Percentiles rank a stretch among this genome's conserved stretches.
Evolutionary conservation across 2,329 filamentous ascomycete species (phyloP).

Genomic region (Aureobasidium pullulans): DNA sequence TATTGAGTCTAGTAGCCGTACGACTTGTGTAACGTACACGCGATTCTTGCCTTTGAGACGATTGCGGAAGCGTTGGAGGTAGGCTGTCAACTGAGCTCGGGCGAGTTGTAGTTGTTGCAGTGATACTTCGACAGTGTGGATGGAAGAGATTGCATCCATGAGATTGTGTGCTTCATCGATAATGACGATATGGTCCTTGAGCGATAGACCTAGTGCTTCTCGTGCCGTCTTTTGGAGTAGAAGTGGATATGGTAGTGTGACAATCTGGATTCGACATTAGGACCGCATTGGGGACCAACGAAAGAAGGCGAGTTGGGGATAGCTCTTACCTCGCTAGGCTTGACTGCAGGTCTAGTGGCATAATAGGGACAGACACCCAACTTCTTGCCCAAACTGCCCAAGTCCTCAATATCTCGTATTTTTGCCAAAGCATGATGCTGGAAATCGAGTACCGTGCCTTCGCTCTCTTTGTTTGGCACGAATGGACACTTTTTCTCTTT

Average conservation of each 20-base stretch:
- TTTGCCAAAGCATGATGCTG: slow-evolving; percentile 77
- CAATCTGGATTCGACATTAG: slow-evolving; percentile 46
- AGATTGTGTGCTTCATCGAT: slow-evolving; percentile 97
- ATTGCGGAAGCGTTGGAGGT: slow-evolving; percentile 82
- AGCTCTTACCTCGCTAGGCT: slow-evolving; percentile 58
- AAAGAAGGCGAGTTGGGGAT: background rate
- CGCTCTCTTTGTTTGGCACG: slow-evolving; percentile 69
- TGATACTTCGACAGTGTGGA: slow-evolving; percentile 72
- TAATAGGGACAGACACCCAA: slow-evolving; percentile 91
- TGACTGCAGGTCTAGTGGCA: slow-evolving; percentile 78
- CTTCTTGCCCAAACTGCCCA: slow-evolving; percentile 68
- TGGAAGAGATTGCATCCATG: slow-evolving; percentile 86
- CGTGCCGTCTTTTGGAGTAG: slow-evolving; percentile 79
- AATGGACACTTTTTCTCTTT: slow-evolving; percentile 65
- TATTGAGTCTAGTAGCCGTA: slow-evolving; percentile 74
- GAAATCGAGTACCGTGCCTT: slow-evolving; percentile 67
- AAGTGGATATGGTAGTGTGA: slow-evolving; percentile 87
- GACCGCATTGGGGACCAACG: background rate
- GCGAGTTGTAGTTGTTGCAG: slow-evolving; percentile 66
- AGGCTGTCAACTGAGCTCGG: slow-evolving; percentile 67
- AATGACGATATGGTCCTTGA: slow-evolving; percentile 86
- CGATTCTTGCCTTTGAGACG: slow-evolving; percentile 84
- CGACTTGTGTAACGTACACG: slow-evolving; percentile 81
- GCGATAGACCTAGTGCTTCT: slow-evolving; percentile 76
- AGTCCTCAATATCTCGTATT: slow-evolving; percentile 88